A percentile compares a stretch with the other conserved stretches of the same genome.
phyloP scores from a whole-genome alignment of 805 yeast species.

The Pichia scutulata region DNA sequence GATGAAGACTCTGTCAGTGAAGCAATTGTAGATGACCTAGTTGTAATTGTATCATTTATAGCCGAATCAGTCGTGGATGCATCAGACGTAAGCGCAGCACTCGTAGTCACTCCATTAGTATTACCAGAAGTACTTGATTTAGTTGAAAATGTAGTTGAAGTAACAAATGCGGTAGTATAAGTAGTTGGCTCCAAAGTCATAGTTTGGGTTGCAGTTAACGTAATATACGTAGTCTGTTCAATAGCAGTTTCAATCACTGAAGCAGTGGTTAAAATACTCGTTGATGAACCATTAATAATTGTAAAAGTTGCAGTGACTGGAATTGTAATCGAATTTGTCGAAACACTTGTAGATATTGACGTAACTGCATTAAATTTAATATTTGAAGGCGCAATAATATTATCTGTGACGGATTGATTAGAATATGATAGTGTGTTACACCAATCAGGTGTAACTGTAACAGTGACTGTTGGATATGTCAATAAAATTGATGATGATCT shows the following conservation, averaged over 20 bases:
- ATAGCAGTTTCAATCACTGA: conserved; percentile 23
- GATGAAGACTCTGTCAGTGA: background rate
- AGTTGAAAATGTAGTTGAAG: background rate
- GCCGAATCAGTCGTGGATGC: background rate
- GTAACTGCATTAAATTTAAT: conserved; percentile 7
- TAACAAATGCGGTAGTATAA: background rate
- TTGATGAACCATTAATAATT: conserved; percentile 24
- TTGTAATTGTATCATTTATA: too few relatives aligned
- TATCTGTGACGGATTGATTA: background rate
- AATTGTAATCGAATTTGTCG: conserved; percentile 20
- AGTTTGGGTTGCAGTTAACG: background rate
- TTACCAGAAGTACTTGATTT: background rate
- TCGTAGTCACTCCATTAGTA: background rate
- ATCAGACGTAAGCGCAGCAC: background rate
- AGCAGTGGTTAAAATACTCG: conserved; percentile 24
- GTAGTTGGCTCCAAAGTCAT: background rate
- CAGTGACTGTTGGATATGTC: conserved; percentile 17
- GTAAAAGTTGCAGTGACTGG: conserved; percentile 28
- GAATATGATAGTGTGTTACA: conserved; percentile 7
- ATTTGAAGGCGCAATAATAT: background rate
- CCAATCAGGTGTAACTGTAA: conserved; percentile 13
- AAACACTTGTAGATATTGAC: conserved; percentile 10
- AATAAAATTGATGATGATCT: background rate
- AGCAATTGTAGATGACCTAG: background rate
- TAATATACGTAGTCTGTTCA: conserved; percentile 2